Evolutionary conservation across 306 rosid genomes (phyloP), one percentile per base, ranked within the genome.

Genomic region (Leucaena leucocephala): DNA sequence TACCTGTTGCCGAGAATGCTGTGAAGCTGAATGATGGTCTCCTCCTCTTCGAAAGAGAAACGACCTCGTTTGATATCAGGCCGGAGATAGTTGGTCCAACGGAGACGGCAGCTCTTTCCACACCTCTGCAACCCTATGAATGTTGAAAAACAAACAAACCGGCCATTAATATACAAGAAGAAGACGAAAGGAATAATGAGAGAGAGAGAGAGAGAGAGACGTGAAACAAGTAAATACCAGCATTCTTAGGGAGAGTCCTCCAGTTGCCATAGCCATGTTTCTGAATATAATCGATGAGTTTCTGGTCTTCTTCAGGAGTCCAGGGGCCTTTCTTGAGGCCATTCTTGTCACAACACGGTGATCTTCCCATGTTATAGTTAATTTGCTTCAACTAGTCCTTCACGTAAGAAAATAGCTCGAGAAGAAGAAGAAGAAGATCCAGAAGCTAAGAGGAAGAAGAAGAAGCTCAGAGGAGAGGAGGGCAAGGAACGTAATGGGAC

Each of bases 241-340:
- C 99, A 96, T 91, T 96, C 81, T 90, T 91, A 0, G 99, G 99
- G 68, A 96, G 98, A 22, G 94, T 96, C 58, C 99, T 89, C 99
- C 99, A 96, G 49, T 93, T 96, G 5, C 98, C 99, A 79, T 88
- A 92, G 8, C 99, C 99, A 78, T 93, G 90, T 58, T 90, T 85
- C 52, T 93, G 92, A 76, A 96, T 93, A 59, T 85, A 93, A 82
- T 91, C 89, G 5, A 86, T 8, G 58, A 96, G 96, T 58, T 90
- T 93, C 55, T 91, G 91, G 76, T 96, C 98, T 71, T 96, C 99
- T 55, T 96, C 98, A 1, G 94, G 77, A 0, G 94, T 96, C 99
- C 99, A 96, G 13, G 99, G 99, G 1, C 99, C 99, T 85, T 93
- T 96, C 82, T 93, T 93, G 40, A 96, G 96, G 2, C 98, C 99